Evolutionary conservation across 495 filamentous ascomycete species (phyloP).

Genomic region (Penicillium simplicissimum): DNA sequence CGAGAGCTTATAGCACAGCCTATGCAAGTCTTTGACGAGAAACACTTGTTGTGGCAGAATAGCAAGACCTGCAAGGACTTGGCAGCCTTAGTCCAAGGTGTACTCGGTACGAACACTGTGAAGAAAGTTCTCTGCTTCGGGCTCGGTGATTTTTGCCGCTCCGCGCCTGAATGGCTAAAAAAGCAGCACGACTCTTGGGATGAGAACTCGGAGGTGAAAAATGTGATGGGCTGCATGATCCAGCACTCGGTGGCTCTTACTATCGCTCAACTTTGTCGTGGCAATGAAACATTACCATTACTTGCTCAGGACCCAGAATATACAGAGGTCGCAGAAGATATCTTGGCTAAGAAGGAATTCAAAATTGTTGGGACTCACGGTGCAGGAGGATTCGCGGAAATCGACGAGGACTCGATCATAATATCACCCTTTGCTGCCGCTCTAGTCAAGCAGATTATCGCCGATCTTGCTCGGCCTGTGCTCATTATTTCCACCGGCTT

Average conservation of each 20-base stretch:
- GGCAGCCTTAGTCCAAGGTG: constrained; percentile 27
- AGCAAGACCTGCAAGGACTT: constrained; percentile 32
- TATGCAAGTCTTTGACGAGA: constrained; percentile 36
- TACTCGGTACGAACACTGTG: constrained; percentile 29
- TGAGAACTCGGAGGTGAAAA: constrained; percentile 30
- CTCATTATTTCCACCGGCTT: constrained; percentile 30
- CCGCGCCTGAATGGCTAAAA: constrained; percentile 35
- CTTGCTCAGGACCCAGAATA: constrained; percentile 38
- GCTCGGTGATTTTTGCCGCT: constrained; percentile 37
- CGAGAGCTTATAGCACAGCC: constrained; percentile 34
- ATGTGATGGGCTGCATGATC: constrained; percentile 30
- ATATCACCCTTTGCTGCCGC: constrained; percentile 35
- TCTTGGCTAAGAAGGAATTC: constrained; percentile 37
- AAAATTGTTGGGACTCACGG: constrained; percentile 39
- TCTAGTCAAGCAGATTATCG: constrained; percentile 37
- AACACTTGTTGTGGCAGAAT: constrained; percentile 33
- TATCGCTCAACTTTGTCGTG: constrained; percentile 33
- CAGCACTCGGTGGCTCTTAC: constrained; percentile 38
- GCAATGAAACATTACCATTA: constrained; percentile 28
- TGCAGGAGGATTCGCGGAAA: constrained; percentile 41
- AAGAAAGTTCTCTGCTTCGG: constrained; percentile 44
- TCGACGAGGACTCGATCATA: constrained; percentile 39
- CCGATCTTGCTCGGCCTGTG: constrained; percentile 39
- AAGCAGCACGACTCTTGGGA: constrained; percentile 29
- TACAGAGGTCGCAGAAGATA: constrained; percentile 30